These are phyloP conservation scores for Biscutella auriculata DNA, from an alignment of 441 rosid species.

Conservation along the genomic window DNA sequence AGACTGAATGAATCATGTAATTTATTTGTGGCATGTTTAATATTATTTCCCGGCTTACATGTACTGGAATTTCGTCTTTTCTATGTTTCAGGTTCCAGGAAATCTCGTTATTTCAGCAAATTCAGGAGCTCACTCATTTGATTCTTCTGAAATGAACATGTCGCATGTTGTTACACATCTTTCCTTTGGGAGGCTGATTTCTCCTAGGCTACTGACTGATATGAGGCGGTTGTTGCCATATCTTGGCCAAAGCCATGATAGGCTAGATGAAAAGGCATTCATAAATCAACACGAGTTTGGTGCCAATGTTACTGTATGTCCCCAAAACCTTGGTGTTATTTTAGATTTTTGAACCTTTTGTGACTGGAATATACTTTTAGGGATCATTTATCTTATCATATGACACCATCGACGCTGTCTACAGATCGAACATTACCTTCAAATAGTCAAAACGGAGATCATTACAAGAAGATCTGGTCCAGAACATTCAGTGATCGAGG, in stretches of 20 bases:
- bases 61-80: not conserved
- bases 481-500: constrained; percentile 52
- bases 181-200: constrained; percentile 66
- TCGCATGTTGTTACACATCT: constrained; percentile 82
- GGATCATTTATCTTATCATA: not conserved
- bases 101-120: constrained; percentile 82
- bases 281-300: constrained; percentile 62
- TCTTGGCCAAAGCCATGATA: constrained; percentile 77
- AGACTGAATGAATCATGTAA: not conserved
- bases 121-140: constrained; percentile 88
- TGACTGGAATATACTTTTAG: not conserved
- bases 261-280: constrained; percentile 66
- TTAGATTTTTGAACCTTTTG: not conserved
- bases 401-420: not conserved
- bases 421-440: constrained; percentile 98
- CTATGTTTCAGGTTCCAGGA: constrained; percentile 75
- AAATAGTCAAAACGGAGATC: constrained; percentile 91
- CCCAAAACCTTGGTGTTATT: not conserved
- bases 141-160: constrained; percentile 84
- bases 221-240: constrained; percentile 60
- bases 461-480: constrained; percentile 27
- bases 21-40: not conserved
- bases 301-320: constrained; percentile 94
- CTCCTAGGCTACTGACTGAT: constrained; percentile 48
- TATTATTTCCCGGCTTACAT: not conserved